phyloP scores from a whole-genome alignment of 2,329 filamentous ascomycete genomes.

The Microsporum audouinii region DNA sequence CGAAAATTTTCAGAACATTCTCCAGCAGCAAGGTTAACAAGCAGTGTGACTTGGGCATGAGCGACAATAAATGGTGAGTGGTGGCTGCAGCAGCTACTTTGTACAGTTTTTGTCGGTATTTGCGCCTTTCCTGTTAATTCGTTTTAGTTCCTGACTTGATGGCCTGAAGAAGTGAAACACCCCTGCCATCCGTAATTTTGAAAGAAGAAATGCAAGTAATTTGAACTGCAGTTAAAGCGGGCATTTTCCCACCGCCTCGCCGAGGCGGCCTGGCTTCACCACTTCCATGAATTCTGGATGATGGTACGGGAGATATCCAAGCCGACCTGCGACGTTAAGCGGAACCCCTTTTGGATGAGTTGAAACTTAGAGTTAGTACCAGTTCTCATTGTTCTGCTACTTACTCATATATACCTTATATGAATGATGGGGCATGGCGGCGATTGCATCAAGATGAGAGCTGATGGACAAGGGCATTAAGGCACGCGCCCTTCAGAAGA shows the following conservation, averaged over 20 bases:
- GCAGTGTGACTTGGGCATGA: too few species aligned
- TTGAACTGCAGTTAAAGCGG: not conserved
- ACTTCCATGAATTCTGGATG: not conserved
- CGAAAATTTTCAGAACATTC: too few species aligned
- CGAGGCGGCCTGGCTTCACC: not conserved
- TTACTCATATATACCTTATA: not conserved
- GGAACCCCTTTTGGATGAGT: not conserved
- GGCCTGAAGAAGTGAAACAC: not conserved
- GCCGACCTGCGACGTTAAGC: not conserved
- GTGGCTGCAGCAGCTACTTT: not conserved
- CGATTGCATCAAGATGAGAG: not conserved
- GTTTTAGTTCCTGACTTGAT: not conserved
- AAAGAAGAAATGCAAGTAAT: not conserved
- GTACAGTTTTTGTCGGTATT: not conserved
- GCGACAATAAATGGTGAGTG: not conserved
- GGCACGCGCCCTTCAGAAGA: not conserved
- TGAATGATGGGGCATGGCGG: not conserved
- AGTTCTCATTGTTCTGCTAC: not conserved
- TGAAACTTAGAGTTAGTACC: not conserved
- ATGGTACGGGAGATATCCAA: not conserved
- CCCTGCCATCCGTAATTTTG: not conserved
- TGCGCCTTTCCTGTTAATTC: not conserved
- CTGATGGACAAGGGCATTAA: not conserved
- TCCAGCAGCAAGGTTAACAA: too few species aligned
- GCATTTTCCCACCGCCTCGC: not conserved